Evolutionary conservation across 805 yeast species (phyloP).

Genomic region (Wickerhamiella galacta): DNA sequence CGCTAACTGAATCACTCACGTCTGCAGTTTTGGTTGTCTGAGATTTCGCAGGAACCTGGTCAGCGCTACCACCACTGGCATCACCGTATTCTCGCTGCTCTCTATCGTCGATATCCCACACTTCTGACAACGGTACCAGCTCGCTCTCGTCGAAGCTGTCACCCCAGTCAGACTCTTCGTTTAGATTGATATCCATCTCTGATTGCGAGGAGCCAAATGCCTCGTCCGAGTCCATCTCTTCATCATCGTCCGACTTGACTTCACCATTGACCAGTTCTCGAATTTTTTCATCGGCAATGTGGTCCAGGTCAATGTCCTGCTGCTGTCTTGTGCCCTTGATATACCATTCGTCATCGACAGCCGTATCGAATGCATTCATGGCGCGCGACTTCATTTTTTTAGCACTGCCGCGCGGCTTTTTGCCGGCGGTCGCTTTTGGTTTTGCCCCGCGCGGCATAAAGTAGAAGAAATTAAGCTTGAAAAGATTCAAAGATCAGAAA

Average conservation of each 20-base stretch:
- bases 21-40: slow-evolving; percentile 1
- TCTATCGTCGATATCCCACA: slow-evolving; percentile 68
- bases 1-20: slow-evolving; percentile 1
- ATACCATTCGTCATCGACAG: slow-evolving; percentile 25
- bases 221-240: slow-evolving; percentile 64
- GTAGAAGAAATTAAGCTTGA: neutral
- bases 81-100: no score
- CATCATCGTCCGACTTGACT: slow-evolving; percentile 23
- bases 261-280: slow-evolving; percentile 16
- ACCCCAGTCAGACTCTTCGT: slow-evolving; percentile 44
- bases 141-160: slow-evolving; percentile 62
- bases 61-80: no score
- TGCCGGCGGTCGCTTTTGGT: neutral
- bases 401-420: neutral
- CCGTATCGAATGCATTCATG: slow-evolving; percentile 36
- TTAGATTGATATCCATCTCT: slow-evolving; percentile 47
- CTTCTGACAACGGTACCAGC: slow-evolving; percentile 63
- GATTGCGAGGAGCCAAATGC: slow-evolving; percentile 70
- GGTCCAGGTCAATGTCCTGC: slow-evolving; percentile 21
- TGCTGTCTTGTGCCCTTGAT: slow-evolving; percentile 17
- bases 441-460: neutral
- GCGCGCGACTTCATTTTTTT: slow-evolving; percentile 22
- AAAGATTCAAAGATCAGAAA: neutral
- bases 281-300: slow-evolving; percentile 19
- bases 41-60: no score